A percentile compares a stretch with the other conserved stretches of the same genome.
Evolutionary conservation across 176 grass and related monocot genomes (phyloP).

Genomic region (Dactylis glomerata): DNA sequence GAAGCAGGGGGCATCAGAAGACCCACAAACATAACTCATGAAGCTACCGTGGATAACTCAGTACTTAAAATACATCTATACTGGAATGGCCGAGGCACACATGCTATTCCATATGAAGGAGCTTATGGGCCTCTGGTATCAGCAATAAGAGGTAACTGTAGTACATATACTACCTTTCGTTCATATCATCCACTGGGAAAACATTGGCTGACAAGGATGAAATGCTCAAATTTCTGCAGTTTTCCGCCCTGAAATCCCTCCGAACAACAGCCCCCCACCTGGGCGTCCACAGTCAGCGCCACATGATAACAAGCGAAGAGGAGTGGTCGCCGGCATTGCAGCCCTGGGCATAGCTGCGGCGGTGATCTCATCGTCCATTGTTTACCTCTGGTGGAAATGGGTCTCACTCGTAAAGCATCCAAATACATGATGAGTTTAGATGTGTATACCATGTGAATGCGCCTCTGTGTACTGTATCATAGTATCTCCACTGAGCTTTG

Average conservation of each 20-base stretch:
- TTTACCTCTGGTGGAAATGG: constrained; percentile 67
- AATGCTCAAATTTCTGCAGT: constrained; percentile 16
- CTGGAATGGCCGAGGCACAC: constrained; percentile 59
- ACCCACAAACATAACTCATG: constrained; percentile 23
- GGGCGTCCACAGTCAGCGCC: neutral
- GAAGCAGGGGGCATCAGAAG: constrained; percentile 14
- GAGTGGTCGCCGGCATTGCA: constrained; percentile 46
- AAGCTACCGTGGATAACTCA: neutral
- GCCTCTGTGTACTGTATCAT: neutral
- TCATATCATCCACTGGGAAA: neutral
- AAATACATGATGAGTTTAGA: neutral
- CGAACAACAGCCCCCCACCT: neutral
- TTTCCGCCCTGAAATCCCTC: neutral
- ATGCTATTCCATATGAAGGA: constrained; percentile 40
- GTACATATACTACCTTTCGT: neutral
- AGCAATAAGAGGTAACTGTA: constrained; percentile 42
- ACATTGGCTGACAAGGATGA: neutral
- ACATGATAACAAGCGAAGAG: constrained; percentile 30
- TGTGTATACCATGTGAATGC: constrained; percentile 20
- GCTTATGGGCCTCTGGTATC: constrained; percentile 61
- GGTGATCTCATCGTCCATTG: constrained; percentile 36
- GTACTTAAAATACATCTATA: constrained; percentile 52
- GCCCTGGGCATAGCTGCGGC: constrained; percentile 36
- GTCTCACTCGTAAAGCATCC: constrained; percentile 30
- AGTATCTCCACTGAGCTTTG: neutral